Evolutionary conservation across 352 stramenopile species (phyloP).

Genomic region (Globisporangium emineosum): DNA sequence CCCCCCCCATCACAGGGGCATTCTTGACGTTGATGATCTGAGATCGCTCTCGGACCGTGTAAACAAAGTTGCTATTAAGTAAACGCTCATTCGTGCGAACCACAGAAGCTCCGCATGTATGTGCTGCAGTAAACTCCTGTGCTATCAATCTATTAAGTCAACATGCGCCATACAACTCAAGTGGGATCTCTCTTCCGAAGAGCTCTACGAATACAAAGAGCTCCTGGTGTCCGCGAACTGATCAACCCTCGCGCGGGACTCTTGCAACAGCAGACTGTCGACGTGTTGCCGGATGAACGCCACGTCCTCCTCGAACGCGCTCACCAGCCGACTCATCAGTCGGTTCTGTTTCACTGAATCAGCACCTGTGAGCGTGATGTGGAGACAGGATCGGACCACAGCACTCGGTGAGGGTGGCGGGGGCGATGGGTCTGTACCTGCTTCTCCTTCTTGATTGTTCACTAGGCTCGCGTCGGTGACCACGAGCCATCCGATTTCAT

Average conservation of each 20-base stretch:
- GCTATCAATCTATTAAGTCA: no score
- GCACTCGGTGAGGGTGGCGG: background rate
- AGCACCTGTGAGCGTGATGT: background rate
- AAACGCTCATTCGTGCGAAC: no score
- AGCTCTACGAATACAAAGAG: no score
- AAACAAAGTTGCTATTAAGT: no score
- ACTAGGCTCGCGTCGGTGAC: background rate
- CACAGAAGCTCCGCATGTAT: no score
- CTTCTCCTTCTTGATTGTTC: background rate
- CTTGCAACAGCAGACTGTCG: background rate
- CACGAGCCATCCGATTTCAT: constrained; percentile 30
- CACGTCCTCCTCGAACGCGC: background rate
- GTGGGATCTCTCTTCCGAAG: no score
- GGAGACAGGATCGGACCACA: background rate
- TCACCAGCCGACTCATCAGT: background rate
- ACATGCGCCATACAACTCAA: no score
- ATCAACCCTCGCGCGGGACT: background rate
- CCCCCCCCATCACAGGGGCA: no score
- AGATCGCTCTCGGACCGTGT: background rate
- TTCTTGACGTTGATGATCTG: background rate
- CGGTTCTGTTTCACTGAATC: background rate
- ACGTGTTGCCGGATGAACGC: background rate
- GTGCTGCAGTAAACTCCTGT: no score
- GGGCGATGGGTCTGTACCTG: background rate
- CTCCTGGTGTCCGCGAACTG: no score